A percentile compares a stretch with the other conserved stretches of the same genome.
Evolutionary conservation across 2,329 filamentous ascomycete genomes (phyloP).

Genomic region (Phyllosticta capitalensis): DNA sequence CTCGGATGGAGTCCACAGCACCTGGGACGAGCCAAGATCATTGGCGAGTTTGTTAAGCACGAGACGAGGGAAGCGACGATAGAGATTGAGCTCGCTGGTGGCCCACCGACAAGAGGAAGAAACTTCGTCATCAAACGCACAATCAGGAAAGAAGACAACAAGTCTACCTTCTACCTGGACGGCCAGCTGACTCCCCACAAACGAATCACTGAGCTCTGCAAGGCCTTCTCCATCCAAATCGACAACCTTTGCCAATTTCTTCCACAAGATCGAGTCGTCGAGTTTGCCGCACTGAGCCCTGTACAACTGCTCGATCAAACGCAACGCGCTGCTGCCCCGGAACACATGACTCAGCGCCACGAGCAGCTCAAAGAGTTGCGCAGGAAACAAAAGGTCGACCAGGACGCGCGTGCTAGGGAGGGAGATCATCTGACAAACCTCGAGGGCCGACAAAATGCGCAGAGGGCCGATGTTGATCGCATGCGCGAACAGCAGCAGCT

Average conservation of each 20-base stretch:
- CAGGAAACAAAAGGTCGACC: constrained; percentile 55
- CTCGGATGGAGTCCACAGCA: constrained; percentile 73
- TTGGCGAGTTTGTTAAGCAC: constrained; percentile 90
- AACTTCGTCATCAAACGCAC: constrained; percentile 69
- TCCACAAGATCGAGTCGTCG: constrained; percentile 89
- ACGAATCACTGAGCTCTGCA: constrained; percentile 57
- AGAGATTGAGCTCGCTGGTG: constrained; percentile 78
- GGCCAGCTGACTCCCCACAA: constrained; percentile 52
- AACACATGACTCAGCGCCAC: constrained; percentile 73
- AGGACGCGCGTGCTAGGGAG: constrained; percentile 49
- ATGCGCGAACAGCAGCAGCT: constrained; percentile 66
- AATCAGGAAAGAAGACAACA: constrained; percentile 76
- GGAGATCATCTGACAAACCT: constrained; percentile 55
- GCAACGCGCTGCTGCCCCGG: constrained; percentile 74
- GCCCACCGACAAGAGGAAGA: constrained; percentile 40
- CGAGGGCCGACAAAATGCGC: constrained; percentile 61
- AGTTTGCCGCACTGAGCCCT: constrained; percentile 78
- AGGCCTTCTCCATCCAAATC: constrained; percentile 76
- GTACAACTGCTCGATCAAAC: constrained; percentile 78
- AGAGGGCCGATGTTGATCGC: constrained; percentile 75
- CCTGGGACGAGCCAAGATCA: constrained; percentile 73
- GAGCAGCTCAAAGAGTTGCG: constrained; percentile 62
- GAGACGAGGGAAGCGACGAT: constrained; percentile 67
- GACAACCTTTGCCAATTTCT: constrained; percentile 97
- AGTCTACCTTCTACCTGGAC: constrained; percentile 69